Base-by-base conservation (phyloP, 257 asterid species). In the Fraxinus cuspidata region DNA sequence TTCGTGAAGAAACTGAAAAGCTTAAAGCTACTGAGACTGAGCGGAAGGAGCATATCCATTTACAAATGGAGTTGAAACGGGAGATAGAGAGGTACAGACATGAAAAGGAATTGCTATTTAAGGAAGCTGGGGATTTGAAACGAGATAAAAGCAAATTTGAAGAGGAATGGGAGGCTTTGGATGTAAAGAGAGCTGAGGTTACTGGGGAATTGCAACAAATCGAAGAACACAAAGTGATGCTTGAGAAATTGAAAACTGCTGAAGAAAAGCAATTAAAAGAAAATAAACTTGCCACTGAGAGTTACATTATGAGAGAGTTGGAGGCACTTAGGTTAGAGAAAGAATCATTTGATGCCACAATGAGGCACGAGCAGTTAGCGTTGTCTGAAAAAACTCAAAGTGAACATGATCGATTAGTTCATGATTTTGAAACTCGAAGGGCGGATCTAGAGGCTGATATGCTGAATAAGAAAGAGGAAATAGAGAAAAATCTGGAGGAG, bases 91-190 rank as follows among this genome's bases (percentile, higher is more conserved):
- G 87, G 76, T 89, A 81, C 85, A 87, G 81, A 70, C 78, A 73
- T 71, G 86, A 85, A 82, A 84, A 78, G 13, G 89, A 84, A 69
- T 82, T 87, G 79, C 86, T 92, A 73, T 76, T 82, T 80, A 90
- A 90, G 86, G 91, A 90, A 83, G 83, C 60, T 63, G 94, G 90
- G 70, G 90, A 83, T 70, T 80, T 94, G 78, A 94, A 86, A 87
- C 85, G 79, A 75, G 97, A 94, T 78, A 89, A 85, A 72, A 81
- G 80, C 80, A 90, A 88, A 81, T 90, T 90, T 60, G 95, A 94
- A 88, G 91, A 90, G 80, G 96, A 90, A 74, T 94, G 98, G 98
- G 93, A 94, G 83, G 82, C 82, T 31, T 88, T 94, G 40, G 97
- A 94, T 85, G 91, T 86, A 79, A 92, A 92, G 85, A 87, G 90